phyloP scores from a whole-genome alignment of 1,284 basidiomycete species.

The Cutaneotrichosporon curvatum region DNA sequence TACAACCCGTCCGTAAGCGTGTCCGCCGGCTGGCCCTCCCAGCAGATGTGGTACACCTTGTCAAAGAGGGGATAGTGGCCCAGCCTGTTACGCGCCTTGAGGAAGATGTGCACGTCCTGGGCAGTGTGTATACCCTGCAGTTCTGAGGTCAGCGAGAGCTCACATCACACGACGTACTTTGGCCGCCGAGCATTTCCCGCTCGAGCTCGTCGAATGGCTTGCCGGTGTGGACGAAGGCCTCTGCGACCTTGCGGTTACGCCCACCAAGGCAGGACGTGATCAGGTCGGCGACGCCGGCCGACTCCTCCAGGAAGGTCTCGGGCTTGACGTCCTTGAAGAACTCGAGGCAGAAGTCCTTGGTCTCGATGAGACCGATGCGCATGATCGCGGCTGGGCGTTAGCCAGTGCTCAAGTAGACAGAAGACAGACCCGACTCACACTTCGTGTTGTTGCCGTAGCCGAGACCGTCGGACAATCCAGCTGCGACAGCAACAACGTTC shows the following conservation, averaged over 20 bases:
- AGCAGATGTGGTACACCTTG: conserved; percentile 48
- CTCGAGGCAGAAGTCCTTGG: conserved; percentile 50
- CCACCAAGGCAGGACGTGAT: conserved; percentile 56
- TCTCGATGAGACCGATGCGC: conserved; percentile 51
- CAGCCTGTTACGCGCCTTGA: conserved; percentile 47
- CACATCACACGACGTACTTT: conserved; percentile 45
- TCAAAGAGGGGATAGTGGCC: conserved; percentile 54
- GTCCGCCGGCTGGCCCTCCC: conserved; percentile 28
- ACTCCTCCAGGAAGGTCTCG: conserved; percentile 52
- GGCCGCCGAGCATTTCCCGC: conserved; percentile 53
- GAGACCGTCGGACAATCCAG: conserved; percentile 53
- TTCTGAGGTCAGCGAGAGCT: conserved; percentile 27
- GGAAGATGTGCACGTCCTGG: conserved; percentile 50
- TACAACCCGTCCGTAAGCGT: conserved; percentile 16
- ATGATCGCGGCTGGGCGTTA: conserved; percentile 53
- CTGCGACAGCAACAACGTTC: conserved; percentile 54
- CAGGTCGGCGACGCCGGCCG: conserved; percentile 54
- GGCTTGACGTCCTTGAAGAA: conserved; percentile 53
- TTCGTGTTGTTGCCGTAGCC: conserved; percentile 56
- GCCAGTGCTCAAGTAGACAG: too few relatives aligned
- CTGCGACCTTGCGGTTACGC: conserved; percentile 49
- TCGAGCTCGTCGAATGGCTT: conserved; percentile 52
- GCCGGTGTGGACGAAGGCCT: conserved; percentile 51
- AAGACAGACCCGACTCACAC: conserved; percentile 42
- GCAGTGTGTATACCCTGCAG: conserved; percentile 51